Percentiles rank a stretch among this genome's conserved stretches.
These are phyloP conservation scores for Biscutella laevigata DNA, from an alignment of 441 rosid species.

Conservation along the genomic window DNA sequence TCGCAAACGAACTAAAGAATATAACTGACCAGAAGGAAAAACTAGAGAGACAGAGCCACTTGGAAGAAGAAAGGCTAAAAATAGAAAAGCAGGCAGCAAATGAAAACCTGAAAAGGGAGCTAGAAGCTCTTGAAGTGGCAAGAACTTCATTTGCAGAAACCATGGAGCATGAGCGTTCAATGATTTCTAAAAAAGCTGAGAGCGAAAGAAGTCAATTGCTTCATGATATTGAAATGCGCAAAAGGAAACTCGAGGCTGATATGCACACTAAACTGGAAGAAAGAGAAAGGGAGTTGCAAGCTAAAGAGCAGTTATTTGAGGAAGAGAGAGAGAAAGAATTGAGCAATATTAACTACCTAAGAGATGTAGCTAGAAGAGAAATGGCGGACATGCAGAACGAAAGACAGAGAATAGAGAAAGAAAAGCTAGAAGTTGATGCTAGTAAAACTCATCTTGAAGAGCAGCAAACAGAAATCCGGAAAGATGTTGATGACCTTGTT, in stretches of 20 bases:
- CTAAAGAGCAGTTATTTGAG: slow-evolving; percentile 49
- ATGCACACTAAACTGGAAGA: slow-evolving; percentile 55
- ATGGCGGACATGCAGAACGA: slow-evolving; percentile 72
- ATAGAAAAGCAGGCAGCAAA: slow-evolving; percentile 46
- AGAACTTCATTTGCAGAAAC: slow-evolving; percentile 60
- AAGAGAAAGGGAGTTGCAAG: slow-evolving; percentile 51
- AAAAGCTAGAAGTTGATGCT: slow-evolving; percentile 53
- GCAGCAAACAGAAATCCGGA: slow-evolving; percentile 70
- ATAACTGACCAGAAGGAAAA: slow-evolving; percentile 46
- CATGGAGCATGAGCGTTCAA: slow-evolving; percentile 63
- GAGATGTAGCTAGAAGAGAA: slow-evolving; percentile 77
- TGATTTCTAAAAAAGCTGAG: slow-evolving; percentile 50
- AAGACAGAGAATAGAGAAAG: slow-evolving; percentile 50
- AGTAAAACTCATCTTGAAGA: slow-evolving; percentile 65
- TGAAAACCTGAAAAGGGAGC: slow-evolving; percentile 49
- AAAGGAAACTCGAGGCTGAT: slow-evolving; percentile 57
- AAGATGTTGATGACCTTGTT: slow-evolving; percentile 77
- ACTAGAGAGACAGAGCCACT: slow-evolving; percentile 47
- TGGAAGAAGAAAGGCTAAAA: slow-evolving; percentile 59
- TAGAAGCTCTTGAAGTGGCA: slow-evolving; percentile 56
- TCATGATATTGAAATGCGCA: slow-evolving; percentile 59
- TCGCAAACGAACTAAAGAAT: slow-evolving; percentile 47
- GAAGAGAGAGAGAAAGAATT: slow-evolving; percentile 76
- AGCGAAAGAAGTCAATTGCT: slow-evolving; percentile 67
- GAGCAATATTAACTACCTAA: slow-evolving; percentile 54